Base-by-base conservation (phyloP, 495 filamentous ascomycete genomes). In the Clavariopsis aquatica region DNA sequence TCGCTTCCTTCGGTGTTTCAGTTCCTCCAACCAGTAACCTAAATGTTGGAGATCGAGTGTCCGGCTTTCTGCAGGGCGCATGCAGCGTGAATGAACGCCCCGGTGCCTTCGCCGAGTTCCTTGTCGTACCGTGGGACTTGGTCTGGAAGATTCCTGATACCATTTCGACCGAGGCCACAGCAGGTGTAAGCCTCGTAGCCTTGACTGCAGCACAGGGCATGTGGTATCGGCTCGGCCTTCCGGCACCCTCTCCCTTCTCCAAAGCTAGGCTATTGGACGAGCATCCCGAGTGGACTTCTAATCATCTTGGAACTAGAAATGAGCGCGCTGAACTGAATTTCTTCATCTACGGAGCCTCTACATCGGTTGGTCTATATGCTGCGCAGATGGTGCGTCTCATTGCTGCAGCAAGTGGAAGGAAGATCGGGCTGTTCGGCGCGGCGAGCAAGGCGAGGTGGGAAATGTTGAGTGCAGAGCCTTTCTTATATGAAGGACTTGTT, bases 401-500 rank as follows among this genome's bases (percentile, higher is more conserved):
- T 51, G 60, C 68, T 24, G 34, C 64, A 20, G 46, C 57, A 2
- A 65, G 22, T n/a, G 68, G 68, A 13, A 61, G 57, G 43, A 57
- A 64, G 15, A 59, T 76, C 10, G 60, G 61, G 4, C 66, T 79
- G 9, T 68, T 78, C 36, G 77, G 77, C 2, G 64, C 73, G 0
- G 77, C 78, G 29, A 76, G 75, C 43, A 45, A 57, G 12, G 49
- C 65, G 6, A 61, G 64, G 5, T 73, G 66, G 27, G 56, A 46
- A 0, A 57, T 74, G 49, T 54, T 79, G 27, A 69, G 41, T 13
- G 45, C 38, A 20, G 62, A 28, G 45, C 71, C 69, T 20, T 72
- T 71, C 28, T 75, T 69, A 0, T 86, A 84, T 65, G 80, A 82
- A 49, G 73, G 71, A 0, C 80, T 83, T 9, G 75, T 87, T 46